These are phyloP conservation scores for Aphanocladium album DNA, from an alignment of 2,329 filamentous ascomycete genomes.

Conservation along the genomic window DNA sequence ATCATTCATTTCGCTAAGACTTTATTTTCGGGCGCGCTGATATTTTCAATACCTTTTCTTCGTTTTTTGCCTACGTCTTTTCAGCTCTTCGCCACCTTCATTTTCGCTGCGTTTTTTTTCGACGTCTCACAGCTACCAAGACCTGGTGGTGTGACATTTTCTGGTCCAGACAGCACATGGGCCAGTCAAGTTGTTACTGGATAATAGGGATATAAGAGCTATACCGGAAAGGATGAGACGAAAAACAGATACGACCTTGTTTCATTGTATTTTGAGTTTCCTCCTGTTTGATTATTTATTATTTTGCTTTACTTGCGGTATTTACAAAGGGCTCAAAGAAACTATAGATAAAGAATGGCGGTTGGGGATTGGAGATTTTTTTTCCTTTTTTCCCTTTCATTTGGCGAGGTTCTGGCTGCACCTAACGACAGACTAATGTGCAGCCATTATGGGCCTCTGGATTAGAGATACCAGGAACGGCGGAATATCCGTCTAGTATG, in stretches of 20 bases:
- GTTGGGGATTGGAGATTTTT: neutral
- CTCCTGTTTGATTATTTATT: conserved; percentile 5
- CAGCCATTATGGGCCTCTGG: neutral
- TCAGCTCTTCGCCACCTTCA: conserved; percentile 2
- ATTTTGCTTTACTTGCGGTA: neutral
- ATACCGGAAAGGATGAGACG: conserved; percentile 3
- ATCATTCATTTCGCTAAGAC: conserved; percentile 15
- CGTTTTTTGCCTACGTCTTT: conserved; percentile 13
- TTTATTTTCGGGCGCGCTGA: conserved; percentile 5
- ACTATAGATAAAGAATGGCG: conserved; percentile 8
- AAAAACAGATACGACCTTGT: conserved; percentile 5
- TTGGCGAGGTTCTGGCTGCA: neutral
- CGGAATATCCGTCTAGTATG: neutral
- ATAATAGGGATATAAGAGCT: conserved; percentile 4
- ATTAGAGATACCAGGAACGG: neutral
- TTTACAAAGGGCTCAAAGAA: conserved; percentile 2
- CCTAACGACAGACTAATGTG: conserved; percentile 5
- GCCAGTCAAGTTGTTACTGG: conserved; percentile 8
- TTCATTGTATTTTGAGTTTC: neutral
- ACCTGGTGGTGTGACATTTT: neutral
- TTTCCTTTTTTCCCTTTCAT: no score
- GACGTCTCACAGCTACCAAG: neutral
- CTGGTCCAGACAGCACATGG: conserved; percentile 8
- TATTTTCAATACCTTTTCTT: conserved; percentile 16
- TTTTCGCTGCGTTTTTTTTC: conserved; percentile 10